Evolutionary conservation across 2,329 filamentous ascomycete species (phyloP), one percentile per base, ranked within the genome.

Genomic region (Setomelanomma holmii): DNA sequence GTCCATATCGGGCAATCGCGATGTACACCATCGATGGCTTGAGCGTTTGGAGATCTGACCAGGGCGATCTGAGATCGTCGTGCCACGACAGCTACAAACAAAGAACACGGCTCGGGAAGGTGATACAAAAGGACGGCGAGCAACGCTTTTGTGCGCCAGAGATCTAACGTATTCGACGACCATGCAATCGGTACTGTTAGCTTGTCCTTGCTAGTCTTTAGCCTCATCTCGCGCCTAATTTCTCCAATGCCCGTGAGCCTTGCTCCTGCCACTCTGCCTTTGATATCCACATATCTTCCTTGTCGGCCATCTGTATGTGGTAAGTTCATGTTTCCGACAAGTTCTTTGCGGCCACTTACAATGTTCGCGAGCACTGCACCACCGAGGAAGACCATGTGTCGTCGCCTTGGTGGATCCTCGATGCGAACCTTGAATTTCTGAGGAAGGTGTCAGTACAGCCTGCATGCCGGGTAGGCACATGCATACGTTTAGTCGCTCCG

Each of bases 311-410:
- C 83, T 85, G 54, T 12, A 22, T 22, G n/a, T 23, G 19, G 46
- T 70, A 45, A 68, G 67, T 10, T 17, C 46, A 21, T 24, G 19
- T 24, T 4, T 6, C 14, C 8, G 12, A 5, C 6, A 20, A 14
- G 7, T 30, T n/a, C 8, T 16, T 27, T 17, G 5, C 23, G 45
- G 23, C 39, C 12, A 75, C 82, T 73, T 78, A 85, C 83, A 76
- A 99, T 96, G 75, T 98, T 98, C 66, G 95, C 95, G 68, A 99
- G 81, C 58, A 99, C 95, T 21, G 95, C 95, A 66, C 95, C 95
- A 52, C 95, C 95, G 49, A 99, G 79, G 84, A 99, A 98, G n/a
- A 99, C 95, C 93, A 99, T 98, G 82, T 99, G 95, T 77, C 93
- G 85, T 80, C 95, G 86, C 78, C 95, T 86, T 27, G 95, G 95